Base-by-base conservation (phyloP, 495 filamentous ascomycete species). In the Aspergillus ellipticus region DNA sequence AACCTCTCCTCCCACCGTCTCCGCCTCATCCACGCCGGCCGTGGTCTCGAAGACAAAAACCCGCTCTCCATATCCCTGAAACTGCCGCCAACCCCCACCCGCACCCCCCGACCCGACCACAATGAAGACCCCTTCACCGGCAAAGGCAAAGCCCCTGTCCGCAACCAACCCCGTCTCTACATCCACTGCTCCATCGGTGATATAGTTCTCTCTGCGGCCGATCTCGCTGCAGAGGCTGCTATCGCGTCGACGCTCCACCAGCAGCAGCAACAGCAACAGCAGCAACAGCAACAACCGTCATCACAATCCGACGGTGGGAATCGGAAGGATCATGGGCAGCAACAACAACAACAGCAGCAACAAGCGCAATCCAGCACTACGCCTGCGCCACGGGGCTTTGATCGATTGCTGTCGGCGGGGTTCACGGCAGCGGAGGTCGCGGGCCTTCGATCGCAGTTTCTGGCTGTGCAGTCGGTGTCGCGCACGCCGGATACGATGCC, bases 401-500 rank as follows among this genome's bases (percentile, higher is more conserved):
- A 97, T 72, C 80, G 94, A 9, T 79, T 97, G 2, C 82, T 96
- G 0, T 66, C 81, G 0, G 81, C 89, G 0, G 90, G 91, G 37
- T 93, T 98, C 68, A 89, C 89, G 0, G 67, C 87, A 2, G 74
- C 85, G 4, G 94, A 98, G 64, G 85, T 98, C 11, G 82, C 88
- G 26, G 80, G 84, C 42, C 82, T 98, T 16, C 85, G 94, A 19
- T 80, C 89, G 10, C 92, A 96, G 68, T 97, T 97, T 73, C 80
- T 87, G 33, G 83, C 85, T 26, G 82, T 93, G 49, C 89, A 94
- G 58, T 79, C 86, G 16, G 78, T 85, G 50, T 83, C 87, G 8
- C 85, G 88, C 54, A 94, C 92, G 8, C 89, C 88, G 7, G 90
- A 95, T 66, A 89, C 87, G 1, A 89, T 96, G 87, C 92, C 92